A percentile compares a stretch with the other conserved stretches of the same genome.
These are phyloP conservation scores for Aspergillus carbonarius DNA, from an alignment of 2,329 filamentous ascomycete genomes.

Conservation along the genomic window DNA sequence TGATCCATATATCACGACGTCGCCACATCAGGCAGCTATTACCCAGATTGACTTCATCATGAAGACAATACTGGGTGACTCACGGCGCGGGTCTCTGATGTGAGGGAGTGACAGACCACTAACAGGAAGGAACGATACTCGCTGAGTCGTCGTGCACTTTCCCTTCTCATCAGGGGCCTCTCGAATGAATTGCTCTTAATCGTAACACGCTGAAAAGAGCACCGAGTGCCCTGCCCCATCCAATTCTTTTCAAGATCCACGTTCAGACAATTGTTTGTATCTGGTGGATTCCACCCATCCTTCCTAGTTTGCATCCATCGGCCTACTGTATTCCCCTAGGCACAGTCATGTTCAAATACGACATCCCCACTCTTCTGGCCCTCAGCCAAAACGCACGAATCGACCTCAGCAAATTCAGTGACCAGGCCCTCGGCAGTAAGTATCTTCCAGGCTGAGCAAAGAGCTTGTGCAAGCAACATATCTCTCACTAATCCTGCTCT, in stretches of 20 bases:
- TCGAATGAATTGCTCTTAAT: not conserved
- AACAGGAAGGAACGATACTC: not conserved
- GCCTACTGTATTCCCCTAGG: slow-evolving; percentile 7
- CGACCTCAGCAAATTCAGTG: slow-evolving; percentile 27
- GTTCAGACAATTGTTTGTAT: too few species aligned
- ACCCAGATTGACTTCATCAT: too few species aligned
- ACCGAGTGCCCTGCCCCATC: not conserved
- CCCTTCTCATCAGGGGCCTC: not conserved
- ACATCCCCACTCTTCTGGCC: slow-evolving; percentile 38
- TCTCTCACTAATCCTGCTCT: not conserved
- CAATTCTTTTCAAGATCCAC: not conserved
- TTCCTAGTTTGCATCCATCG: slow-evolving; percentile 4
- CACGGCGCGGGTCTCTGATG: too few species aligned
- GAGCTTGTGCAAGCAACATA: not conserved
- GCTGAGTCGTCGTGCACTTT: not conserved
- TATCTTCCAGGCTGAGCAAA: not conserved
- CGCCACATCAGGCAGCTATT: too few species aligned
- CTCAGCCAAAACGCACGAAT: slow-evolving; percentile 30
- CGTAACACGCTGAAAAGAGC: not conserved
- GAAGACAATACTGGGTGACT: too few species aligned
- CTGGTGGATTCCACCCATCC: not conserved
- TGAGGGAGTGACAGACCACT: too few species aligned
- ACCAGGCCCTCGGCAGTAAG: slow-evolving; percentile 34
- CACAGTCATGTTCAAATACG: slow-evolving; percentile 34
- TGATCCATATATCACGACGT: too few species aligned